Base-by-base conservation (phyloP, 2,329 filamentous ascomycete species). In the Aspergillus sp. region DNA sequence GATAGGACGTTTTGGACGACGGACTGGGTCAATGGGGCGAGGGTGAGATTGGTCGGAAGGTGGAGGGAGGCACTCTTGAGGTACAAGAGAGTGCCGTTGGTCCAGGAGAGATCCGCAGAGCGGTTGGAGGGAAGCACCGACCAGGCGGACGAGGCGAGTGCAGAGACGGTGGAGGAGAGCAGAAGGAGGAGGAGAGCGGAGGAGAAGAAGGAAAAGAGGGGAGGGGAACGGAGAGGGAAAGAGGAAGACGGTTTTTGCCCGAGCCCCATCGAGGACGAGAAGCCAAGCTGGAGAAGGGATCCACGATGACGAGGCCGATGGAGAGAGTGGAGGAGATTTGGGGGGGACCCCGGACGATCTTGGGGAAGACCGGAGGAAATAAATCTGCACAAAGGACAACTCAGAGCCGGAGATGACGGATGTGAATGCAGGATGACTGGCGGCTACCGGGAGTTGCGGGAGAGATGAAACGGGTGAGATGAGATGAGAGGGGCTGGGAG, bases 101-200 rank as follows among this genome's bases (percentile, higher is more conserved):
- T 58, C 43, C 53, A 58, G 26, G 52, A 51, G 4, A 68, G 54
- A 54, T 65, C 63, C 35, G 53, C 48, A 26, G 68, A 61, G 35
- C 51, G 58, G 49, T 71, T 71, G 11, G 67, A 71, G 16, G 68
- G 65, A 48, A 51, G 19, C 13, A 68, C 62, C 30, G 60, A 53
- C 45, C 59, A 58, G 43, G 52, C 51, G 26, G 62, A 57, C 45
- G 55, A 50, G 19, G 52, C 58, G 41, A 54, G 49, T 35, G 56
- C 56, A 47, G 41, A 52, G 45, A 56, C 53, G n/a, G 52, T 19
- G 44, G 50, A 52, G 19, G 40, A 45, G 45, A 52, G 44, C 49
- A 54, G n/a, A 42, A 55, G 38, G 24, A 57, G 47, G 30, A 55
- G 47, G 42, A 33, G 35, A 48, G 22, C 20, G 51, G 51, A 51